Evolutionary conservation across 352 stramenopile species (phyloP).

Genomic region (Pythium periplocum): DNA sequence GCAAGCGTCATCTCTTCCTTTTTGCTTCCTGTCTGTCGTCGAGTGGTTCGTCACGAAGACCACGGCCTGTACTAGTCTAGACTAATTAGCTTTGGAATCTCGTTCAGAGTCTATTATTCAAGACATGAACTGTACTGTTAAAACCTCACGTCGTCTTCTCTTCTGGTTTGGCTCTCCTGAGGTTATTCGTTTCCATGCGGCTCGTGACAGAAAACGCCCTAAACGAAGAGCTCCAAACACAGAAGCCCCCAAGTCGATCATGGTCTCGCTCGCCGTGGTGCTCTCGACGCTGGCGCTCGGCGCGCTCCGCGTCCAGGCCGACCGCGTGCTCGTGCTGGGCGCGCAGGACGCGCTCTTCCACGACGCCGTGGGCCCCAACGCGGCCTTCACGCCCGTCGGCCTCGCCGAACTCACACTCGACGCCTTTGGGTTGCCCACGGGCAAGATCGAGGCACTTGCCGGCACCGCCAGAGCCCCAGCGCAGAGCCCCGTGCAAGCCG

Average conservation of each 20-base stretch:
- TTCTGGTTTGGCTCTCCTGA: background rate
- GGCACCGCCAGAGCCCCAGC: background rate
- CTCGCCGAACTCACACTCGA: slow-evolving; percentile 34
- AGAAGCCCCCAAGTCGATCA: too few species aligned
- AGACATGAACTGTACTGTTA: too few species aligned
- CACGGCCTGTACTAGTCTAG: too few species aligned
- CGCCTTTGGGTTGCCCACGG: slow-evolving; percentile 25
- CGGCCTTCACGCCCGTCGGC: slow-evolving; percentile 23
- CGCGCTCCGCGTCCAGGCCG: slow-evolving; percentile 2
- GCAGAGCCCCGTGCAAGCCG: slow-evolving; percentile 27
- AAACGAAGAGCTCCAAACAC: background rate
- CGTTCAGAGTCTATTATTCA: too few species aligned
- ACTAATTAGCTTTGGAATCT: too few species aligned
- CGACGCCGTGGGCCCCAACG: slow-evolving; percentile 1
- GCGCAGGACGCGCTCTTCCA: slow-evolving; percentile 16
- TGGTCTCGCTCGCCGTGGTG: slow-evolving; percentile 1
- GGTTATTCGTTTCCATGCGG: slow-evolving; percentile 7
- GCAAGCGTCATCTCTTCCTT: too few species aligned
- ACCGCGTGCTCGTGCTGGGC: slow-evolving; percentile 27
- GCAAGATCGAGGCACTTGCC: slow-evolving; percentile 10
- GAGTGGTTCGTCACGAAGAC: too few species aligned
- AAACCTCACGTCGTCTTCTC: too few species aligned
- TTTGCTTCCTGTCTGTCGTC: too few species aligned
- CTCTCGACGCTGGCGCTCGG: slow-evolving; percentile 7
- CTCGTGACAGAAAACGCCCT: background rate